A percentile compares a stretch with the other conserved stretches of the same genome.
Evolutionary conservation across 2,329 filamentous ascomycete species (phyloP).

Genomic region (Monosporascus sp.): DNA sequence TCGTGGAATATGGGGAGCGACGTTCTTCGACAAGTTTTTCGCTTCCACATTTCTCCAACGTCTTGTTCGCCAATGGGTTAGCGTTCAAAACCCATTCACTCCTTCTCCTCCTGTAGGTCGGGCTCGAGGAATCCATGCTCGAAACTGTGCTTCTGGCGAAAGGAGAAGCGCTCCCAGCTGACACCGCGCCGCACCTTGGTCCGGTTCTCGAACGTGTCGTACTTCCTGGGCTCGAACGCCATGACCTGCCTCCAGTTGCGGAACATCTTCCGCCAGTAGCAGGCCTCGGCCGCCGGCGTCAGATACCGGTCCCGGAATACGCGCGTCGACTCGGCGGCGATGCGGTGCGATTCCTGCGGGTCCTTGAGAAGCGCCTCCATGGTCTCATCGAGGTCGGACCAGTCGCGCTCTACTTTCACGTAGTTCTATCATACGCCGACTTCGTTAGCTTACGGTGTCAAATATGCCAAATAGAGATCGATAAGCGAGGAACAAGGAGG

Average conservation of each 20-base stretch:
- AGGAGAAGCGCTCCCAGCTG: conserved; percentile 19
- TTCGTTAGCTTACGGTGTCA: not conserved
- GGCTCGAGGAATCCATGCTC: conserved; percentile 15
- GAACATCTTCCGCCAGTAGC: conserved; percentile 41
- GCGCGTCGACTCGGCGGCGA: conserved; percentile 41
- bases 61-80: too few relatives aligned
- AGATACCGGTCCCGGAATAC: conserved; percentile 48
- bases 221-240: conserved; percentile 15
- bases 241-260: conserved; percentile 14
- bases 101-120: conserved; percentile 7
- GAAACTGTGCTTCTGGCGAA: conserved; percentile 15
- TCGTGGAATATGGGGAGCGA: too few relatives aligned
- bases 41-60: not conserved
- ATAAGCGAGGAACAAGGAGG: not conserved
- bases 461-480: too few relatives aligned
- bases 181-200: conserved; percentile 18
- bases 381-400: conserved; percentile 29
- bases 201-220: conserved; percentile 10
- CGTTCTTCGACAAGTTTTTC: not conserved
- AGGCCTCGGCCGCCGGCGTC: conserved; percentile 47
- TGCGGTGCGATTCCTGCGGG: conserved; percentile 36
- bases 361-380: conserved; percentile 37
- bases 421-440: conserved; percentile 30
- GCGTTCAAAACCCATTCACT: not conserved
- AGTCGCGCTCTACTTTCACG: conserved; percentile 40